A percentile compares a stretch with the other conserved stretches of the same genome.
Conservation (phyloP, 1,139 yeast genomes). For the Taiozyma sp. region DNA sequence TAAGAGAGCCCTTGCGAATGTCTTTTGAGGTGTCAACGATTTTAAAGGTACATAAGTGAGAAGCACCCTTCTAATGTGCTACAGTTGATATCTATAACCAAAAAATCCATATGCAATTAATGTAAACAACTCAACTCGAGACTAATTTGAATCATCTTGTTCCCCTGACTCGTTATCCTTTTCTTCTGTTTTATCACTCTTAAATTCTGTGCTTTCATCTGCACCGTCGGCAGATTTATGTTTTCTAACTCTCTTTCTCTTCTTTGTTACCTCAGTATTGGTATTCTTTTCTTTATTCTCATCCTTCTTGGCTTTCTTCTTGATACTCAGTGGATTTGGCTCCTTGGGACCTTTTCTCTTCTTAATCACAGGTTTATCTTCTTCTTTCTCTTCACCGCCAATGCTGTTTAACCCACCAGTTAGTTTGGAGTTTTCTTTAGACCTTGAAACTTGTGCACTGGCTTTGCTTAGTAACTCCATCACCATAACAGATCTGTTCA, state of each 20-base stretch:
- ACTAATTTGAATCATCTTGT: neutral
- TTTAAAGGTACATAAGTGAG: neutral
- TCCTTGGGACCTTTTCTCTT: conserved; percentile 70
- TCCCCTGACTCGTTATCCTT: neutral
- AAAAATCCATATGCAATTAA: neutral
- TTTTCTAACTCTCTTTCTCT: conserved; percentile 29
- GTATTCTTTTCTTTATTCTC: conserved; percentile 21
- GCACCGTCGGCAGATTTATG: neutral
- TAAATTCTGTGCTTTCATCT: neutral
- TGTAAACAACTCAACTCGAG: neutral
- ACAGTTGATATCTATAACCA: neutral
- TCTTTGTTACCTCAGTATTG: conserved; percentile 27
- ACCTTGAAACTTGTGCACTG: conserved; percentile 50
- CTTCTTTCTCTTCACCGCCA: conserved; percentile 21
- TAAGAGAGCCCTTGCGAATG: too few relatives aligned
- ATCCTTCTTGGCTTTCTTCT: conserved; percentile 40
- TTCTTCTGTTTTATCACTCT: conserved; percentile 2
- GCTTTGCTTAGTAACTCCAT: conserved; percentile 90
- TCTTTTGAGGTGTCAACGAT: neutral
- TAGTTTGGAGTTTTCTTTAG: conserved; percentile 62
- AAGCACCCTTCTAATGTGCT: neutral
- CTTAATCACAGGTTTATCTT: conserved; percentile 3
- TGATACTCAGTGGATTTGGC: conserved; percentile 81
- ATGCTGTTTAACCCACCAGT: conserved; percentile 66
- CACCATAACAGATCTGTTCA: conserved; percentile 89